phyloP scores from a whole-genome alignment of 306 rosid species.

The Hippophae gyantsensis region DNA sequence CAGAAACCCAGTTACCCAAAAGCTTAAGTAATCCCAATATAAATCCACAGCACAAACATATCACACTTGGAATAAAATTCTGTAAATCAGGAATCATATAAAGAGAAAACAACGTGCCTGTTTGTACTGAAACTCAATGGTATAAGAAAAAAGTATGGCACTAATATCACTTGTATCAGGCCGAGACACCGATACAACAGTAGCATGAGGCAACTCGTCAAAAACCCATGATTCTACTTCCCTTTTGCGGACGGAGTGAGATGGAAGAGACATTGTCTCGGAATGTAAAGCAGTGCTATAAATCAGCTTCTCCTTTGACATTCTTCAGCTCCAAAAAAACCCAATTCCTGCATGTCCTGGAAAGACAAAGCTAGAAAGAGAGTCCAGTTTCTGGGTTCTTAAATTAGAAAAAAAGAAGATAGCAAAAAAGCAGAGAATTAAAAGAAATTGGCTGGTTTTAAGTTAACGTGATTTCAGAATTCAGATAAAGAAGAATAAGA shows the following conservation, averaged over 20 bases:
- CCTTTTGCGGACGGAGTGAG: slow-evolving; percentile 21
- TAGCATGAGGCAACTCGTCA: slow-evolving; percentile 61
- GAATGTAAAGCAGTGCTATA: slow-evolving; percentile 17
- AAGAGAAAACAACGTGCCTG: slow-evolving; percentile 41
- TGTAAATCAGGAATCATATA: background rate
- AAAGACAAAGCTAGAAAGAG: too few relatives aligned
- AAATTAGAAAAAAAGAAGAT: too few relatives aligned
- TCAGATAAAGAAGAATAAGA: too few relatives aligned
- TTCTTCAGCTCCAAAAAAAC: too few relatives aligned
- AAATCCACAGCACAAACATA: background rate
- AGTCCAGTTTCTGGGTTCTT: too few relatives aligned
- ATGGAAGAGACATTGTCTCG: slow-evolving; percentile 18
- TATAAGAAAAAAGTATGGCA: slow-evolving; percentile 71
- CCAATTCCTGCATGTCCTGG: too few relatives aligned
- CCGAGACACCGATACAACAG: slow-evolving; percentile 60
- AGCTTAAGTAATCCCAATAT: too few relatives aligned
- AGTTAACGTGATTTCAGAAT: too few relatives aligned
- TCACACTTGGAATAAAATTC: background rate
- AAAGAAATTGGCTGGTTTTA: too few relatives aligned
- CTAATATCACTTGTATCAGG: slow-evolving; percentile 77
- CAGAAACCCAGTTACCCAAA: too few relatives aligned
- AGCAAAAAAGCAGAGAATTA: too few relatives aligned
- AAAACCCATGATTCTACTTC: slow-evolving; percentile 38
- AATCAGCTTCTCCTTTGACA: slow-evolving; percentile 45
- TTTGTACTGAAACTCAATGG: slow-evolving; percentile 75